Evolutionary conservation across 495 filamentous ascomycete genomes (phyloP).

Genomic region (Xylaria palmicola): DNA sequence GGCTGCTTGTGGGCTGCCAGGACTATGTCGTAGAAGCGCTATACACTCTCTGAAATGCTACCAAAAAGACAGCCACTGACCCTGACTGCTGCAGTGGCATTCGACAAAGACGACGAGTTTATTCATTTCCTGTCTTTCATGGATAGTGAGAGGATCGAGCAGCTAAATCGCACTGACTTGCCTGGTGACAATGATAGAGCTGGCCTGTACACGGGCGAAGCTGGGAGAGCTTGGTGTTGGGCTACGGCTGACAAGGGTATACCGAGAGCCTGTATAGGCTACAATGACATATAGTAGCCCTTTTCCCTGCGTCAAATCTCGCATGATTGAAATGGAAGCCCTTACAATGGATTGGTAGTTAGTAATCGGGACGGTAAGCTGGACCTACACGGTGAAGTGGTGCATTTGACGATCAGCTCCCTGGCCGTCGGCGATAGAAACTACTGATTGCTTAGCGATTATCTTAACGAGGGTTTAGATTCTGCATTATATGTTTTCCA

Average conservation of each 20-base stretch:
- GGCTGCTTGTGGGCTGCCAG: too few relatives aligned
- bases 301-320: not conserved
- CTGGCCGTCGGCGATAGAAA: too few relatives aligned
- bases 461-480: too few relatives aligned
- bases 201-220: slow-evolving; percentile 25
- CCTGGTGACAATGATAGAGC: slow-evolving; percentile 3
- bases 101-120: slow-evolving; percentile 14
- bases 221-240: slow-evolving; percentile 26
- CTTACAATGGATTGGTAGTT: too few relatives aligned
- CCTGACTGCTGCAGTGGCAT: slow-evolving; percentile 24
- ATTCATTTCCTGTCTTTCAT: slow-evolving; percentile 24
- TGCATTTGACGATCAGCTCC: too few relatives aligned
- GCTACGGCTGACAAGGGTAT: slow-evolving; percentile 13
- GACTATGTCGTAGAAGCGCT: not conserved
- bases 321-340: not conserved
- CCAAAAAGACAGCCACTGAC: not conserved
- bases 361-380: too few relatives aligned
- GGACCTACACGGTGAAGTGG: too few relatives aligned
- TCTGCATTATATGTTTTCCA: too few relatives aligned
- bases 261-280: slow-evolving; percentile 20
- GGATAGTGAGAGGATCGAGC: slow-evolving; percentile 15
- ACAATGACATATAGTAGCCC: slow-evolving; percentile 22
- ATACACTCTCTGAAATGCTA: not conserved
- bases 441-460: too few relatives aligned
- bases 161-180: not conserved